phyloP scores from a whole-genome alignment of 2,329 filamentous ascomycete genomes.

The Apiospora malaysiana region DNA sequence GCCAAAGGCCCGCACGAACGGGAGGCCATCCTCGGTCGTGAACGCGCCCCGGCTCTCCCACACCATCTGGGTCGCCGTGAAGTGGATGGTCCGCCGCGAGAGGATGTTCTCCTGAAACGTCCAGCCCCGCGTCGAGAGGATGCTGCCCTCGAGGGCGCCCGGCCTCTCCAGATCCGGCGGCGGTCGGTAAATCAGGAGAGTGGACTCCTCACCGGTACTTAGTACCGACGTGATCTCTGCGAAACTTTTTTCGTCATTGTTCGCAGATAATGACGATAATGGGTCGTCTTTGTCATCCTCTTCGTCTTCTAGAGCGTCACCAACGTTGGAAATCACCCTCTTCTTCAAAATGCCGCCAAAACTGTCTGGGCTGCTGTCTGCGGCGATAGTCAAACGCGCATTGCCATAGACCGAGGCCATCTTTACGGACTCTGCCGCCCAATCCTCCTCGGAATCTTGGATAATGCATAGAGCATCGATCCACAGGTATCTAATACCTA shows the following conservation, averaged over 20 bases:
- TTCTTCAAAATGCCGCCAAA: background rate
- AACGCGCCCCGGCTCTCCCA: conserved; percentile 24
- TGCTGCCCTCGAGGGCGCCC: background rate
- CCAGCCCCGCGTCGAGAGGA: conserved; percentile 23
- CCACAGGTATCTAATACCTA: conserved; percentile 34
- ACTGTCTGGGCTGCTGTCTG: background rate
- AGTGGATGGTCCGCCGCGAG: conserved; percentile 22
- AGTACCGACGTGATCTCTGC: background rate
- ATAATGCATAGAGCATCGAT: conserved; percentile 36
- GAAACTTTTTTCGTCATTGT: background rate
- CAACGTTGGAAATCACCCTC: background rate
- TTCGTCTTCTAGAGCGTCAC: background rate
- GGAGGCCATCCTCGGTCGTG: conserved; percentile 19
- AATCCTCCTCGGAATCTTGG: conserved; percentile 29
- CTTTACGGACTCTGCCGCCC: conserved; percentile 24
- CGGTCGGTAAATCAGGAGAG: background rate
- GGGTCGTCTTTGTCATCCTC: background rate
- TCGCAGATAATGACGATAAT: background rate
- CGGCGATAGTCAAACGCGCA: background rate
- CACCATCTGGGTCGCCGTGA: conserved; percentile 15
- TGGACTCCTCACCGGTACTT: background rate
- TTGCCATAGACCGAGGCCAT: conserved; percentile 13
- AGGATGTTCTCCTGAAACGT: conserved; percentile 24
- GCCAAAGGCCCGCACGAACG: background rate
- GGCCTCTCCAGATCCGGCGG: background rate